Evolutionary conservation across 805 yeast species (phyloP).

Genomic region (Saccharomyces mikatae): DNA sequence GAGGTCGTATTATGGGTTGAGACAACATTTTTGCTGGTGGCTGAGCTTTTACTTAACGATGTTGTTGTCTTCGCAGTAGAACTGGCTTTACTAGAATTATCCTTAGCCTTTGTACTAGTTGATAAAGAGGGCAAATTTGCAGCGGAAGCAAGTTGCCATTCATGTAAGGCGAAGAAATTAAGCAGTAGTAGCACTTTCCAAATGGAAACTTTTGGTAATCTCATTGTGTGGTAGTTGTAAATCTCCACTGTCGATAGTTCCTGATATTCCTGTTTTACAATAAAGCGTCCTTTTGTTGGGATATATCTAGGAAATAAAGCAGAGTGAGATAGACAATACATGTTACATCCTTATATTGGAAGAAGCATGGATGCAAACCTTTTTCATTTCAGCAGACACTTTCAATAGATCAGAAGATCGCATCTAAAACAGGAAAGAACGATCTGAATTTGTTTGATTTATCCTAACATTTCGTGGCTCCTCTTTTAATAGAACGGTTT

Average conservation of each 20-base stretch:
- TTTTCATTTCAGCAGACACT: neutral
- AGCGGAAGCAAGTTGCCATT: neutral
- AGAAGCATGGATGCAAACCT: neutral
- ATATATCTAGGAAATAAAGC: neutral
- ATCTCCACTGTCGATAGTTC: neutral
- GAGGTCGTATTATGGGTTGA: neutral
- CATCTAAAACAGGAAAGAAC: neutral
- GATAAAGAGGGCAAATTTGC: neutral
- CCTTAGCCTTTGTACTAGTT: neutral
- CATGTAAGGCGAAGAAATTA: neutral
- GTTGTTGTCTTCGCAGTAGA: slow-evolving; percentile 1
- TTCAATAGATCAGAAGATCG: neutral
- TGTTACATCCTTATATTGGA: neutral
- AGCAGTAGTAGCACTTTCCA: neutral
- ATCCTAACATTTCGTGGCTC: neutral
- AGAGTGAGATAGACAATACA: neutral
- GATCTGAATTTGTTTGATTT: neutral
- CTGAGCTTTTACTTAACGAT: neutral
- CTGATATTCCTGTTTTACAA: neutral
- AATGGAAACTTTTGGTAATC: neutral
- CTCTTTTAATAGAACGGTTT: neutral
- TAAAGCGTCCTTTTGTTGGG: neutral
- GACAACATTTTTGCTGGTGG: neutral
- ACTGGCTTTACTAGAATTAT: neutral
- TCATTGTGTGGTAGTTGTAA: neutral